Conservation (phyloP, 257 asterid species). For the Nicotiana knightiana region DNA sequence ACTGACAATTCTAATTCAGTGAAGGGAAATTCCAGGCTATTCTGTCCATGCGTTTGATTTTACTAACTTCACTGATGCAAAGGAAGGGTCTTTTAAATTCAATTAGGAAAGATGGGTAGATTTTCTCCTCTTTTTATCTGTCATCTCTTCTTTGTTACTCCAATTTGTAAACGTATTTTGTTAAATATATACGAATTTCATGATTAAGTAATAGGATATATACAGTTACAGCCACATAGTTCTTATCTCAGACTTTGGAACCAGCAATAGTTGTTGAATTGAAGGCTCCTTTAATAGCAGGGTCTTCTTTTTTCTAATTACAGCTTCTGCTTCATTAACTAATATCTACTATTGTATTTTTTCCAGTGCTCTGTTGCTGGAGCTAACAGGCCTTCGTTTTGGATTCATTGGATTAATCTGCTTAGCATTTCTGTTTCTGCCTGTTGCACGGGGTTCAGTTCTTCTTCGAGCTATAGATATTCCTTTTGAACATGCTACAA, state of each 20-base stretch:
- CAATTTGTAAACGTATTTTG: background rate
- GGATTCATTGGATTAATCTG: constrained; percentile 70
- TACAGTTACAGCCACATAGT: background rate
- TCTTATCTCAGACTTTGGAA: background rate
- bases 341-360: constrained; percentile 5
- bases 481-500: constrained; percentile 83
- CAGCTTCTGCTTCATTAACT: background rate
- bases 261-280: background rate
- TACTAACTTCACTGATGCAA: background rate
- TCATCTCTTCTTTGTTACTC: background rate
- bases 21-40: background rate
- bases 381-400: constrained; percentile 58
- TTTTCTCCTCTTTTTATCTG: background rate
- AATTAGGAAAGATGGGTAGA: background rate
- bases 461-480: constrained; percentile 69
- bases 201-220: background rate
- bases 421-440: constrained; percentile 61
- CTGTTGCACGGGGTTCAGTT: constrained; percentile 69
- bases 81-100: background rate
- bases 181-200: background rate
- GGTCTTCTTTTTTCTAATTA: background rate
- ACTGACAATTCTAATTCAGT: background rate
- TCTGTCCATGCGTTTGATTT: background rate
- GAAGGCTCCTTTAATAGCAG: background rate
- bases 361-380: constrained; percentile 45